Base-by-base conservation (phyloP, 805 yeast genomes). In the Teunomyces panamensis region DNA sequence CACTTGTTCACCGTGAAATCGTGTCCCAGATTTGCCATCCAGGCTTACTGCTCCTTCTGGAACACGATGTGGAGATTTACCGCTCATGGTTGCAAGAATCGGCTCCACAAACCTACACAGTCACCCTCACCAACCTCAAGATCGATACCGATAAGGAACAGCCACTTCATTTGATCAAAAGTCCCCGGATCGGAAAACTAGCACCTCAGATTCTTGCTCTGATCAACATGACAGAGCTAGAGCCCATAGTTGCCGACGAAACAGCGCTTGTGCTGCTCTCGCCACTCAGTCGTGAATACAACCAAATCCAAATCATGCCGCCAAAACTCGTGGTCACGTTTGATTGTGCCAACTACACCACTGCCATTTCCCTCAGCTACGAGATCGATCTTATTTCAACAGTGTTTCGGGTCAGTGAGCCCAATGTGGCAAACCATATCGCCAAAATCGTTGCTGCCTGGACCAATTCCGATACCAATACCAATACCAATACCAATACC, bases 371-470 rank as follows among this genome's bases (percentile, higher is more conserved):
- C 9, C 30, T 64, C 1, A 17, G 34, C 2, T 62, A 56, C 48
- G 34, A 50, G 3, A 49, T 64, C 9, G 32, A 41, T 11, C 47
- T 55, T 26, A 20, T 20, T 51, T 54, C 10, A 48, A 57, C 28
- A 57, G 56, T 43, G 54, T 64, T 8, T 56, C 52, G 55, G 28
- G 39, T 48, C 1, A 43, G 57, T 16, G 59, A 55, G 29, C 49
- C 61, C 3, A 33, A 41, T 11, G 34, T 41, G 4, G 8, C 28
- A 3, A 6, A 5, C 20, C 11, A 14, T 24, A 41, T 41, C 24
- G 26, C 43, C 34, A 29, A 28, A 28, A 30, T 41, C 24, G 43
- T 41, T 24, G 14, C 8, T 6, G 27, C 29, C 14, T 41, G 32
- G 43, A 11, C 33, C 43, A 16, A 16, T 20, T 4, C 20, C 16